A percentile compares a stretch with the other conserved stretches of the same genome.
phyloP scores from a whole-genome alignment of 345 rosid genomes.

The Streptanthus diversifolius region DNA sequence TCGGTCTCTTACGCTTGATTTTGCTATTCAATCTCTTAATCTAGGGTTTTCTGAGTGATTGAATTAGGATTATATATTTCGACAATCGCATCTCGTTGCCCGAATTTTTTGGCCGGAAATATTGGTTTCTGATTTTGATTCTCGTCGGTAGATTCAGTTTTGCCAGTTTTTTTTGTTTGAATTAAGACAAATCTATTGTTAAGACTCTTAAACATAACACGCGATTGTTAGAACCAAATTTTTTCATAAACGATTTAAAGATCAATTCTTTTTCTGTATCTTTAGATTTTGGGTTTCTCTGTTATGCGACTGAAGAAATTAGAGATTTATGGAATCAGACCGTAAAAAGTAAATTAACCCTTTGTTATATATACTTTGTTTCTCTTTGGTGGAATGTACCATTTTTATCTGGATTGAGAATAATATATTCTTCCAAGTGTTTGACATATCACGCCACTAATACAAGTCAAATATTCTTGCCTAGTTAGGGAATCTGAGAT shows the following conservation, averaged over 20 bases:
- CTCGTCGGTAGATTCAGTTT: neutral
- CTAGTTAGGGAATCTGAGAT: neutral
- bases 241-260: neutral
- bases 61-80: neutral
- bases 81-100: neutral
- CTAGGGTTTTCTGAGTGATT: neutral
- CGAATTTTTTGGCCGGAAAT: neutral
- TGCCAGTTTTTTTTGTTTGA: neutral
- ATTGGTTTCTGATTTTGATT: too few species aligned
- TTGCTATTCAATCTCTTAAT: neutral
- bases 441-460: neutral
- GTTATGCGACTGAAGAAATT: neutral
- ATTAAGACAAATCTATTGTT: neutral
- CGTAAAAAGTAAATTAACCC: neutral
- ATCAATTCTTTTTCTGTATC: neutral
- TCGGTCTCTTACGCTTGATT: neutral
- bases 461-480: neutral
- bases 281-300: neutral
- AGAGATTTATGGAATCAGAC: neutral
- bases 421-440: slow-evolving; percentile 6
- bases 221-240: neutral
- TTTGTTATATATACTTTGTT: neutral
- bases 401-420: neutral
- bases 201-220: neutral
- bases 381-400: neutral